Evolutionary conservation across 768 basidiomycete species (phyloP).

Genomic region (Stropharia rugosoannulata): DNA sequence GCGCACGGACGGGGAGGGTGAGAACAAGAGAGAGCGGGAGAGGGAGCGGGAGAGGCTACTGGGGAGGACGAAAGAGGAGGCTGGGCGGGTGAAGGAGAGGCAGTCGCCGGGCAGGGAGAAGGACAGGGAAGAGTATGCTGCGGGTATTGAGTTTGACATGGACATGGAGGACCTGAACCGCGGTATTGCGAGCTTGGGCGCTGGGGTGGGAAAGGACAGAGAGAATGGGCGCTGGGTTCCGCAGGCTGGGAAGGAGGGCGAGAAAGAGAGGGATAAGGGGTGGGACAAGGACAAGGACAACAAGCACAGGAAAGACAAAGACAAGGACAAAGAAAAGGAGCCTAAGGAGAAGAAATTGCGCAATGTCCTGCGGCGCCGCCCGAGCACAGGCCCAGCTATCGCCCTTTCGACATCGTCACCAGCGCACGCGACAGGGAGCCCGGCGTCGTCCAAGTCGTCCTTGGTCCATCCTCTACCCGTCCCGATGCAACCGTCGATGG

Average conservation of each 20-base stretch:
- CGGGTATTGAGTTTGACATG: conserved; percentile 7
- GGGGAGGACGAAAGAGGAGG: background rate
- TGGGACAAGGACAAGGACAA: too few species aligned
- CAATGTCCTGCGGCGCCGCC: conserved; percentile 10
- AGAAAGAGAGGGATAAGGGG: conserved; percentile 1
- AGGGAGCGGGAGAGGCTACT: background rate
- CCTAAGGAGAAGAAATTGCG: conserved; percentile 11
- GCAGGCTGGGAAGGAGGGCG: background rate
- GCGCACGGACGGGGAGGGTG: background rate
- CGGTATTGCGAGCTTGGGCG: background rate
- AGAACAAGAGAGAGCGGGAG: background rate
- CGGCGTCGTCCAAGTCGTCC: too few species aligned
- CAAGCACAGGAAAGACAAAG: background rate
- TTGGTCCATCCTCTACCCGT: too few species aligned
- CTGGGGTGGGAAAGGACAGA: background rate
- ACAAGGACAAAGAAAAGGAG: conserved; percentile 2
- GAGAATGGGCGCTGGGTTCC: background rate
- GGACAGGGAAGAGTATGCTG: background rate
- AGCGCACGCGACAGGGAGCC: background rate
- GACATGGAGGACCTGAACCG: conserved; percentile 2
- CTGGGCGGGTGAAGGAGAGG: background rate
- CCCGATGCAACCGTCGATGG: too few species aligned
- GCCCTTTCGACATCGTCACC: background rate
- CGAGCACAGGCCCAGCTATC: background rate
- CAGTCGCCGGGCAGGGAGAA: background rate